These are phyloP conservation scores for Hibiscus mutabilis DNA, from an alignment of 345 rosid genomes.

Conservation along the genomic window DNA sequence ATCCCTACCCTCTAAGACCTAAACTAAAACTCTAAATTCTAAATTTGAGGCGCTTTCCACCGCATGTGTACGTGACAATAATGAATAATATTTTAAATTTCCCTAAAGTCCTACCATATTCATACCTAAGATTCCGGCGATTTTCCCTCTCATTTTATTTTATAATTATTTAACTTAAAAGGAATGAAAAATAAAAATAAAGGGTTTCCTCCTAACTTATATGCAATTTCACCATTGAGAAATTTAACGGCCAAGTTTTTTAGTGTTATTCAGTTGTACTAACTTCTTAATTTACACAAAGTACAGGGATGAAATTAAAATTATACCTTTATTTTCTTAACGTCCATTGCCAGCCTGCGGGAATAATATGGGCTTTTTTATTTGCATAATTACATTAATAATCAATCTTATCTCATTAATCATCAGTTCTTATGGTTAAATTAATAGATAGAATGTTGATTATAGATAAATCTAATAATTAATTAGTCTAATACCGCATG, in stretches of 20 bases:
- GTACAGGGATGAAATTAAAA: too few relatives aligned
- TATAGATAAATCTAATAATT: neutral
- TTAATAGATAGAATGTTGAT: neutral
- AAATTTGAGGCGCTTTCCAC: too few relatives aligned
- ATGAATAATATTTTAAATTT: neutral
- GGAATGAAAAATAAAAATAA: neutral
- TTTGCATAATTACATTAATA: neutral
- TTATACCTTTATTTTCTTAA: too few relatives aligned
- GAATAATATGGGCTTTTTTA: neutral
- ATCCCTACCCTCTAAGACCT: too few relatives aligned
- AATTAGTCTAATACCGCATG: neutral
- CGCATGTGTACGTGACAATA: too few relatives aligned
- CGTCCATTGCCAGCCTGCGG: neutral
- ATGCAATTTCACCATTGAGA: too few relatives aligned
- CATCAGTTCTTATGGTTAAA: neutral
- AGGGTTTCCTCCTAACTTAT: neutral
- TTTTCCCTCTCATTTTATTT: neutral
- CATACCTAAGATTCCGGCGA: constrained; percentile 5
- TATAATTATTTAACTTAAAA: neutral
- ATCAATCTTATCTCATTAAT: neutral
- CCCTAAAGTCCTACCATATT: neutral
- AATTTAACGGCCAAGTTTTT: too few relatives aligned
- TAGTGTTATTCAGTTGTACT: too few relatives aligned
- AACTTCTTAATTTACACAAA: too few relatives aligned
- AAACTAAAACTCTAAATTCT: too few relatives aligned